Evolutionary conservation across 306 rosid genomes (phyloP), one percentile per base, ranked within the genome.

Genomic region (Sphenostylis stenocarpa): DNA sequence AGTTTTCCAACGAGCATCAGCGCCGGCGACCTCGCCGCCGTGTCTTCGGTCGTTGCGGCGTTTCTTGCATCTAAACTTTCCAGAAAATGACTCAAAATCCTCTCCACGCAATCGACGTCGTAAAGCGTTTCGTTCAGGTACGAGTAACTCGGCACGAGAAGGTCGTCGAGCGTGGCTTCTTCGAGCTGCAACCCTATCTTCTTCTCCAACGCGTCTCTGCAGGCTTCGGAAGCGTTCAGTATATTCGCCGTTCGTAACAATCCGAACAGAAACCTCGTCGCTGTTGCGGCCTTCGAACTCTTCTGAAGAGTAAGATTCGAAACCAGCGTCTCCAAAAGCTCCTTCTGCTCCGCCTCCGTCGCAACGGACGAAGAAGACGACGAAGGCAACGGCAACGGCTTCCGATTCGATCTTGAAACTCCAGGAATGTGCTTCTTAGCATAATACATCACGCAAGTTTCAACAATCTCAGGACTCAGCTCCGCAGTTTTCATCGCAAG

Each of bases 71-170:
- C 89, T 33, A 84, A 57, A n/a, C 86, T 83, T 10, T 85, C 82
- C 3, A 92, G 61, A 70, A 89, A 96, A 67, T 83, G 68, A 11
- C 74, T 66, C 69, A 96, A 56, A 23, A 92, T 92, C 78, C 97
- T 87, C 86, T 88, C 97, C 0, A 88, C 90, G 61, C 98, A 96
- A 71, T 88, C 96, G 0, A 96, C 93, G 39, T 96, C 99, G 80
- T 96, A 96, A 1, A 96, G 85, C 1, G 96, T 96, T 80, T 96
- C 99, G 28, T 92, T 91, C 71, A 92, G 82, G 67, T 96, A 92
- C 26, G 99, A 96, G 61, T 92, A 96, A 73, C 97, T 96, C 6
- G 99, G 97, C 4, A 96, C 85, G n/a, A 96, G 86, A 17, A 96
- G 91, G 64, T 96, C 98, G 56, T 96, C 99, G 13, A 96, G 81